Base-by-base conservation (phyloP, 192 early-diverging fungal species). In the Anaeromyces robustus region DNA sequence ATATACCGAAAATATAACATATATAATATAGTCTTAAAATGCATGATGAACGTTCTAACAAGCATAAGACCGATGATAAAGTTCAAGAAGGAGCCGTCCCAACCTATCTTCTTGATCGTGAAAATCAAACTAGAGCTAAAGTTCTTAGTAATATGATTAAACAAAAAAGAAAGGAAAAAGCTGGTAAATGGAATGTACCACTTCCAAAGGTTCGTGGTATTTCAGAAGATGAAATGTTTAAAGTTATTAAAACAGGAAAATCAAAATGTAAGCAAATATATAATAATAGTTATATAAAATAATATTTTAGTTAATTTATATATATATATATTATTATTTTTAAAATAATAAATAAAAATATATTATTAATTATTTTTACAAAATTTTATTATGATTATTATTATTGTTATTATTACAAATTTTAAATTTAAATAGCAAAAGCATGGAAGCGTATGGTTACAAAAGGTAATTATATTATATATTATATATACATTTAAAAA, bases 121-220 rank as follows among this genome's bases (percentile, higher is more conserved):
- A 98, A 90, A 95, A 95, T 81, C 93, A 99, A 86, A 92, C 96
- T 84, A 87, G 94, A 77, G 97, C 97, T 81, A 99, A 99, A 89
- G 93, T 99, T 78, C 87, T 99, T 81, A 94, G 93, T 85, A 99
- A 99, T 89, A 96, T 97, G 95, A 94, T 99, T 83, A 99, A 99
- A 91, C 97, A 99, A 86, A 99, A 99, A 92, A 92, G 97, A 80
- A 99, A 97, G 91, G 97, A 99, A 87, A 98, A 98, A 90, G 97
- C 97, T 28, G 97, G 96, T 32, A 98, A 98, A 86, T 96, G 96
- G 97, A 87, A 89, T 43, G 97, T 99, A 19, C 97, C 97, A 29
- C 84, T 99, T 84, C 97, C 97, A 81, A 97, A 97, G 88, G 97
- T 99, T 30, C 95, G 95, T 81, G 97, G 96, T 79, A 96, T 99